Percentiles rank a stretch among this genome's conserved stretches.
These are phyloP conservation scores for Cordyceps cicadae DNA, from an alignment of 2,329 filamentous ascomycete genomes.

Conservation along the genomic window DNA sequence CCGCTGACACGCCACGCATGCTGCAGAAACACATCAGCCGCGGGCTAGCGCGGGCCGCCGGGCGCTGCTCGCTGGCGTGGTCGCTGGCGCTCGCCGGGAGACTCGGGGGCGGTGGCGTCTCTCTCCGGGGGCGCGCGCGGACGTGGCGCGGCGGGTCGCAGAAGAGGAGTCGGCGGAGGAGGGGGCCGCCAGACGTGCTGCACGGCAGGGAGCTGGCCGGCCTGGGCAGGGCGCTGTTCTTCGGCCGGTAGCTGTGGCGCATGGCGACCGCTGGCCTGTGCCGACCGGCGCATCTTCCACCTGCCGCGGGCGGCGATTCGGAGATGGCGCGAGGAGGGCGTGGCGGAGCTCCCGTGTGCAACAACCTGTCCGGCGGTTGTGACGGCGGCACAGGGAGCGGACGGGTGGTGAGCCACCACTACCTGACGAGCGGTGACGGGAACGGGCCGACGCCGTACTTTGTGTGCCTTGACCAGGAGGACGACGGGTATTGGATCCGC, in stretches of 20 bases:
- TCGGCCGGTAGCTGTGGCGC: constrained; percentile 19
- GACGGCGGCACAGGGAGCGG: neutral
- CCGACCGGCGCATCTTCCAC: constrained; percentile 22
- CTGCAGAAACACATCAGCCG: neutral
- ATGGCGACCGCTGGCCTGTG: neutral
- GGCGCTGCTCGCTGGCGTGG: constrained; percentile 36
- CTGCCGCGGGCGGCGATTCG: constrained; percentile 21
- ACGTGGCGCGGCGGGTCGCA: neutral
- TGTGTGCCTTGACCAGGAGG: neutral
- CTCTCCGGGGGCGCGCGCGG: constrained; percentile 14
- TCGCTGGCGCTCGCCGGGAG: constrained; percentile 32
- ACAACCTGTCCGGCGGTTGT: constrained; percentile 7
- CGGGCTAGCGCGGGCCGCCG: constrained; percentile 21
- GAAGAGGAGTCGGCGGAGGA: neutral
- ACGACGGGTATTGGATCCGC: neutral
- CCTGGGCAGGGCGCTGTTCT: constrained; percentile 23
- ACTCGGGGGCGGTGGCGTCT: constrained; percentile 29
- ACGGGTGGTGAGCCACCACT: neutral
- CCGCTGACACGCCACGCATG: neutral
- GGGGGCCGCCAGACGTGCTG: neutral
- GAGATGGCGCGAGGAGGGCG: neutral
- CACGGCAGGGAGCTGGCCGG: constrained; percentile 18
- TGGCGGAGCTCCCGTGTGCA: neutral
- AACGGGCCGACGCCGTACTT: neutral
- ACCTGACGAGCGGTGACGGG: neutral